Conservation (phyloP, 495 filamentous ascomycete species). For the Rhizodiscina lignyota region DNA sequence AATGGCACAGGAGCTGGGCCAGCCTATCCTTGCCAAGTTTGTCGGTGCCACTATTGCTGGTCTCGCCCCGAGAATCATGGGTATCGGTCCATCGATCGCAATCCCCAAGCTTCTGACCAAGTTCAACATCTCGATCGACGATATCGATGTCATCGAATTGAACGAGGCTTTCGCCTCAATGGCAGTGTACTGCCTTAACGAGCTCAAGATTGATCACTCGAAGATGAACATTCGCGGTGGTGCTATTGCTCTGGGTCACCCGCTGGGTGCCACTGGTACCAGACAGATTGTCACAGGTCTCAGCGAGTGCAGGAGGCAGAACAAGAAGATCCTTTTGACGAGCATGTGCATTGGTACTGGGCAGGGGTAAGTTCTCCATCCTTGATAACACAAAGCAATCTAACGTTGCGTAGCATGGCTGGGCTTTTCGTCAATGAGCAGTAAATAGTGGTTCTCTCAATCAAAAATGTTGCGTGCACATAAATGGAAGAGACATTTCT, state of each 20-base stretch:
- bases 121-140: slow-evolving; percentile 59
- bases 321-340: slow-evolving; percentile 25
- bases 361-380: too few species aligned
- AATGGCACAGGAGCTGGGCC: slow-evolving; percentile 68
- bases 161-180: slow-evolving; percentile 98
- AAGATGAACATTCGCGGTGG: slow-evolving; percentile 90
- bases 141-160: slow-evolving; percentile 81
- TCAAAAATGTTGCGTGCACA: too few species aligned
- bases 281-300: slow-evolving; percentile 64
- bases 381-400: too few species aligned
- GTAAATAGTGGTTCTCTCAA: too few species aligned
- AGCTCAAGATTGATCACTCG: slow-evolving; percentile 54
- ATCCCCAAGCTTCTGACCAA: slow-evolving; percentile 86
- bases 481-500: too few species aligned
- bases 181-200: slow-evolving; percentile 82
- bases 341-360: slow-evolving; percentile 26
- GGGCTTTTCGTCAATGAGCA: slow-evolving; percentile 24
- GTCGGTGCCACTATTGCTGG: slow-evolving; percentile 82
- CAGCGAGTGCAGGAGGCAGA: slow-evolving; percentile 42
- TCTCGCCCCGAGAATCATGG: slow-evolving; percentile 86
- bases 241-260: slow-evolving; percentile 85
- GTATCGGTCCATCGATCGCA: slow-evolving; percentile 82
- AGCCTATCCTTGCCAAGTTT: slow-evolving; percentile 90
- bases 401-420: too few species aligned
- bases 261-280: slow-evolving; percentile 81